Conservation (phyloP, 2,329 filamentous ascomycete genomes). For the Cercospora janseana region DNA sequence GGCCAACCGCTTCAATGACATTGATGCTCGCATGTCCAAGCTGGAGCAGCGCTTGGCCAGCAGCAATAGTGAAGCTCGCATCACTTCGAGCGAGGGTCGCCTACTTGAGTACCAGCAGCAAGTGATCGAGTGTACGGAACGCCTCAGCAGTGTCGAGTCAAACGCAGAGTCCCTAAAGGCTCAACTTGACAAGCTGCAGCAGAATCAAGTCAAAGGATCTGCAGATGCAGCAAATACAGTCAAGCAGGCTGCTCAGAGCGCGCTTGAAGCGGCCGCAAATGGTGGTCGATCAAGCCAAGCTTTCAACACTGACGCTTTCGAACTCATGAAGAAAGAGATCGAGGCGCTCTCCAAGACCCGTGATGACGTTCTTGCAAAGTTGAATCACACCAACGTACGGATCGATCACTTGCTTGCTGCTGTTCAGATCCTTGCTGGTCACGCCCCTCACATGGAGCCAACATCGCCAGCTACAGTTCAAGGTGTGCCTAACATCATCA, state of each 20-base stretch:
- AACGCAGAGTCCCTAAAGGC: conserved; percentile 5
- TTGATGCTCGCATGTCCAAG: conserved; percentile 19
- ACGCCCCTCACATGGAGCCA: conserved; percentile 7
- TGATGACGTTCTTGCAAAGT: conserved; percentile 23
- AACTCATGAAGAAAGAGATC: conserved; percentile 22
- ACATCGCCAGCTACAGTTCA: conserved; percentile 19
- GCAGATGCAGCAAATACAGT: background rate
- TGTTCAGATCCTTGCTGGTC: conserved; percentile 27
- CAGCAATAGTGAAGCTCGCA: conserved; percentile 20
- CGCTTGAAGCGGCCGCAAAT: background rate
- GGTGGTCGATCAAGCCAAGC: background rate
- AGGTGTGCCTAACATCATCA: conserved; percentile 21
- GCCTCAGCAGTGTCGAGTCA: conserved; percentile 9
- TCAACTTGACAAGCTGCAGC: conserved; percentile 9
- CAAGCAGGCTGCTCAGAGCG: background rate
- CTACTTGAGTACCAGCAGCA: conserved; percentile 17
- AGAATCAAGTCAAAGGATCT: conserved; percentile 7
- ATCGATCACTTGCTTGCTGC: conserved; percentile 22
- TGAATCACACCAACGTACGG: conserved; percentile 19
- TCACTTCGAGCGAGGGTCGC: conserved; percentile 19
- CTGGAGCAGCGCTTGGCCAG: conserved; percentile 22
- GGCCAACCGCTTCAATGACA: conserved; percentile 13
- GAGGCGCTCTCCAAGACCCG: conserved; percentile 27
- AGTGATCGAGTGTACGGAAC: conserved; percentile 7
- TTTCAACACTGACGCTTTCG: background rate